Conservation (phyloP, 2,329 filamentous ascomycete genomes). For the Colletotrichum trifolii region DNA sequence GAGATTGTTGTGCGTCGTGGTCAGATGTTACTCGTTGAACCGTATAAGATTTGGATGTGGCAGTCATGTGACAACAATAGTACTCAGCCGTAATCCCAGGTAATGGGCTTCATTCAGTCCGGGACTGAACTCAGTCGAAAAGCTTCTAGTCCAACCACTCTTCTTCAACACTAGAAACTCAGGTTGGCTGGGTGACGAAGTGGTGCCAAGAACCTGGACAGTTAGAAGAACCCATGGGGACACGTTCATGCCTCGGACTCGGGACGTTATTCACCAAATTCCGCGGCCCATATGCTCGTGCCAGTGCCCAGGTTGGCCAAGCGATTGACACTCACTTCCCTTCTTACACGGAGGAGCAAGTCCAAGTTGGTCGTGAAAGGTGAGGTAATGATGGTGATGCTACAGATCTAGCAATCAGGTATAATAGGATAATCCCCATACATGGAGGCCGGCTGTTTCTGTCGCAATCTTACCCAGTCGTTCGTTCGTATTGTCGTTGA, state of each 20-base stretch:
- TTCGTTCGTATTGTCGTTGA: neutral
- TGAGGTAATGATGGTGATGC: neutral
- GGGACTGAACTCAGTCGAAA: neutral
- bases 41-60: neutral
- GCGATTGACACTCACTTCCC: neutral
- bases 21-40: neutral
- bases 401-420: neutral
- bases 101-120: neutral
- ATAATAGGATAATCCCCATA: neutral
- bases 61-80: neutral
- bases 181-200: neutral
- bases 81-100: neutral
- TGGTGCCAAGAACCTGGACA: too few relatives aligned
- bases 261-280: neutral
- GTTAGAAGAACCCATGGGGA: too few relatives aligned
- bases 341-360: neutral
- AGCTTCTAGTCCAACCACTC: neutral
- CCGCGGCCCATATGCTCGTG: neutral
- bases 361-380: neutral
- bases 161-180: neutral
- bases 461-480: neutral
- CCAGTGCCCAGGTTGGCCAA: neutral
- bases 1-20: neutral
- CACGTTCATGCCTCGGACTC: neutral
- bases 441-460: neutral